These are phyloP conservation scores for Monilinia polystroma DNA, from an alignment of 2,329 filamentous ascomycete genomes.

Conservation along the genomic window DNA sequence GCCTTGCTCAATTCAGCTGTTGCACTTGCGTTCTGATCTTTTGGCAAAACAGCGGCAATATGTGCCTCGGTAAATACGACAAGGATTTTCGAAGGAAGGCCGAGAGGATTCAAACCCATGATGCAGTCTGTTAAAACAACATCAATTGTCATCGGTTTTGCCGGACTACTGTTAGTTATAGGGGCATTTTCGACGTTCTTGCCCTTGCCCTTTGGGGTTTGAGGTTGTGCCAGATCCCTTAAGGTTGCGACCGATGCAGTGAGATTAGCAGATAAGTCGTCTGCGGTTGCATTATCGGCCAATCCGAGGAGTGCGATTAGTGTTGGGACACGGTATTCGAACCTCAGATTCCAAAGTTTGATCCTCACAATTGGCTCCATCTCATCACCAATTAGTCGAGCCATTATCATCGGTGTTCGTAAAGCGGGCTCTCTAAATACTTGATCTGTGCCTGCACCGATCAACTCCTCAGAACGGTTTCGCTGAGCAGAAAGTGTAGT, in stretches of 20 bases:
- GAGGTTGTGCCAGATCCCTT: conserved; percentile 60
- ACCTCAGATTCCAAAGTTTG: conserved; percentile 76
- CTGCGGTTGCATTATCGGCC: conserved; percentile 62
- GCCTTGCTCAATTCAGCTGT: conserved; percentile 73
- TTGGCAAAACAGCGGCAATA: conserved; percentile 65
- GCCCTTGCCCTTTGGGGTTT: conserved; percentile 30
- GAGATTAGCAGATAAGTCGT: conserved; percentile 73
- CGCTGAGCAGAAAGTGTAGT: conserved; percentile 60
- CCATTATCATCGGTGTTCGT: conserved; percentile 72
- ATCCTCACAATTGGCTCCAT: conserved; percentile 88
- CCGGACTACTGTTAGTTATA: conserved; percentile 28
- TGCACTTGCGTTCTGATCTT: conserved; percentile 62
- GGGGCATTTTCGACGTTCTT: conserved; percentile 20
- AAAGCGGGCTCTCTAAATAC: conserved; percentile 34
- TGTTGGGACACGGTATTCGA: conserved; percentile 88
- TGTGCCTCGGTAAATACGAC: conserved; percentile 77
- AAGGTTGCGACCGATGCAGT: conserved; percentile 78
- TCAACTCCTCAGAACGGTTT: conserved; percentile 67
- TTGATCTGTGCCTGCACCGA: conserved; percentile 52
- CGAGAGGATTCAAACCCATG: conserved; percentile 79
- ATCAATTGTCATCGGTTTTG: conserved; percentile 66
- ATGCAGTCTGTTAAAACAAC: conserved; percentile 79
- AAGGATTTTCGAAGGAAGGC: conserved; percentile 70
- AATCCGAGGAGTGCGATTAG: conserved; percentile 77
- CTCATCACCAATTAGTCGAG: conserved; percentile 88